Conservation (phyloP, 139 green algal species). For the Desmodesmus armatus region DNA sequence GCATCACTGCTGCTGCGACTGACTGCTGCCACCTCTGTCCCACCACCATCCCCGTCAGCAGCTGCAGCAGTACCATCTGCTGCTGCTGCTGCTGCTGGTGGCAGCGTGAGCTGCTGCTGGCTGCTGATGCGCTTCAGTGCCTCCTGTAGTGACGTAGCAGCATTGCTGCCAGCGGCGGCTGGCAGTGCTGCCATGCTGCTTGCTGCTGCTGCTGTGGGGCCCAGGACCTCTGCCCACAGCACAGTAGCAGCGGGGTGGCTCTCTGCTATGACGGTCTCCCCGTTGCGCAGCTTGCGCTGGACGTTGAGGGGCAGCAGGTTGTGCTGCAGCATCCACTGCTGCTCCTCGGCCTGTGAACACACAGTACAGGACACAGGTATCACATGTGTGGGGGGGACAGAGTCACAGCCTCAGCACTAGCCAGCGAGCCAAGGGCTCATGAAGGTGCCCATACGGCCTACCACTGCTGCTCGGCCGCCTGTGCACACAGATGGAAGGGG, state of each 20-base stretch:
- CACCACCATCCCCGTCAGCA: background rate
- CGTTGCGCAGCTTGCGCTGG: constrained; percentile 39
- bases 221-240: constrained; percentile 49
- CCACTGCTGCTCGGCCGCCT: too few species aligned
- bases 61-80: background rate
- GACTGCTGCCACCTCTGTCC: too few species aligned
- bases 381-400: too few species aligned
- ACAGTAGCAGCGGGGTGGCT: constrained; percentile 37
- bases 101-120: background rate
- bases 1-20: background rate
- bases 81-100: too few species aligned
- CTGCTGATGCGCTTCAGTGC: background rate
- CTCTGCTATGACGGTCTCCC: constrained; percentile 47
- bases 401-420: too few species aligned
- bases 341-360: constrained; percentile 20
- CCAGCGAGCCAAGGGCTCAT: too few species aligned
- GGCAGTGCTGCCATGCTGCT: background rate
- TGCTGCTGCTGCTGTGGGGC: background rate
- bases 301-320: constrained; percentile 47
- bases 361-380: too few species aligned
- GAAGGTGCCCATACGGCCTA: too few species aligned
- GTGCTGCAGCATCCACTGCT: constrained; percentile 47
- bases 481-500: too few species aligned
- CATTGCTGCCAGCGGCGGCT: background rate
- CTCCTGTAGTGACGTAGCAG: background rate